These are phyloP conservation scores for Pontederia paniculata DNA, from an alignment of 176 grass and related monocot genomes.

Conservation along the genomic window DNA sequence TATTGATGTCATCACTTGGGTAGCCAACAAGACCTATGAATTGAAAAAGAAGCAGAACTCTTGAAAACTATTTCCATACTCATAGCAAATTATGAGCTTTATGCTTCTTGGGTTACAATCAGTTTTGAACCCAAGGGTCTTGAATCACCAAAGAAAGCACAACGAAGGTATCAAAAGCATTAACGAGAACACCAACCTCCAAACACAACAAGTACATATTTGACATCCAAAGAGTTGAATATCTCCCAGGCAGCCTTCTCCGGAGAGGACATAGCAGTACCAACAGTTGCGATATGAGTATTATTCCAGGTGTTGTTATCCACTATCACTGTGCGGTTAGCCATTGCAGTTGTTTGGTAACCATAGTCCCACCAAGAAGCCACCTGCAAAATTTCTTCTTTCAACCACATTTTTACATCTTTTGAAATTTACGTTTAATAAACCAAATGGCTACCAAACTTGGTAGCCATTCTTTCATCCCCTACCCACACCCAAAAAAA, in stretches of 20 bases:
- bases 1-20: slow-evolving; percentile 98
- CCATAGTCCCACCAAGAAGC: slow-evolving; percentile 99
- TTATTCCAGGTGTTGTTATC: slow-evolving; percentile 99
- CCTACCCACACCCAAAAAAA: no score
- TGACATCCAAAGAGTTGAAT: slow-evolving; percentile 95
- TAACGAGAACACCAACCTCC: slow-evolving; percentile 47
- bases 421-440: no score
- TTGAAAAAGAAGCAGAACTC: slow-evolving; percentile 12
- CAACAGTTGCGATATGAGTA: slow-evolving; percentile 99
- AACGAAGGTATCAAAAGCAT: neutral
- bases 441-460: no score
- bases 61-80: no score
- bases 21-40: slow-evolving; percentile 92
- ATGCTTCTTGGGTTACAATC: no score
- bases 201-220: slow-evolving; percentile 98
- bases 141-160: no score
- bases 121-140: no score
- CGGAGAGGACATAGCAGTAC: slow-evolving; percentile 97
- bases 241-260: slow-evolving; percentile 99
- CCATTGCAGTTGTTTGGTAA: slow-evolving; percentile 99
- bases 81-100: no score
- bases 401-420: neutral
- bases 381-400: slow-evolving; percentile 39
- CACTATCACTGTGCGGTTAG: slow-evolving; percentile 96
- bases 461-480: no score